Evolutionary conservation across 2,329 filamentous ascomycete species (phyloP), one percentile per base, ranked within the genome.

Genomic region (Neonectria coccinea): DNA sequence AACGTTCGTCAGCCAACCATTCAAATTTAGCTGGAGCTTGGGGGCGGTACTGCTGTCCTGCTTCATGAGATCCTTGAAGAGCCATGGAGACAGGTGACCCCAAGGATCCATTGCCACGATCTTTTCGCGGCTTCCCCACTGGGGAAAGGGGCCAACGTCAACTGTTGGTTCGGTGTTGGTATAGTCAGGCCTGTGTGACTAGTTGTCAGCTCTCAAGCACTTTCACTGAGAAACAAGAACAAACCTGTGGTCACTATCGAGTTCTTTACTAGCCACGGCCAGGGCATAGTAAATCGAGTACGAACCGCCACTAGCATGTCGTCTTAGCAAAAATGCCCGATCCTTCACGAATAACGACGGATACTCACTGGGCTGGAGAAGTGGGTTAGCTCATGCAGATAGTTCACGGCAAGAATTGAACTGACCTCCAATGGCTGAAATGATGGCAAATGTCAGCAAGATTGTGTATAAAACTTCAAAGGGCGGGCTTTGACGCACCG

Each of bases 101-200:
- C 91, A 92, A 0, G 95, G 95, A 76, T 98, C 96, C 93, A 99
- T 97, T 18, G 95, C 93, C 14, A 98, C 95, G 67, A 99, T 98
- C 84, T 97, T 98, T 79, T 93, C 93, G 74, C 87, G 88, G 76
- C 97, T 92, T 27, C 87, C 88, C 95, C 95, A 99, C 80, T 96
- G 89, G 8, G 92, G 90, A 73, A 97, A 97, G 8, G 93, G 94
- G 0, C 94, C 94, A 75, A 98, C 93, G 57, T 91, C 88, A 22
- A 89, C 92, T n/a, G 94, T 94, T 12, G 96, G 96, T 78, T 98
- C 92, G 10, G 94, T 97, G 79, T 98, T 83, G 67, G 84, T 88
- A 70, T 86, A 89, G 69, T 88, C 86, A n/a, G 86, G 87, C 52
- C 85, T 86, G 55, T 42, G 42, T 8, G 14, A 12, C 2, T 22